Conservation (phyloP, 495 filamentous ascomycete species). For the Penicillium coffeae region DNA sequence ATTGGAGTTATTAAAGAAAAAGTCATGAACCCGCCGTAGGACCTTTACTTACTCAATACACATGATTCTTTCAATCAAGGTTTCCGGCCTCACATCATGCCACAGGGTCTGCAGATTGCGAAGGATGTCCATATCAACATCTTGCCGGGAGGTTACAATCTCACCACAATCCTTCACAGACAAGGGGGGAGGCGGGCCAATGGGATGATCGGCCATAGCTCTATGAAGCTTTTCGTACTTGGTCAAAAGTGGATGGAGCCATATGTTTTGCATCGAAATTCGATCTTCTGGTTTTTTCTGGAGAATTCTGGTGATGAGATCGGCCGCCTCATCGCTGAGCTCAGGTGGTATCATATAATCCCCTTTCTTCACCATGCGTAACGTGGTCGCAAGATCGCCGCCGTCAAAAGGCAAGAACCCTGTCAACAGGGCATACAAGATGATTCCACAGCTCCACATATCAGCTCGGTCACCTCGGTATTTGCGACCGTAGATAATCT, state of each 20-base stretch:
- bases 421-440: conserved; percentile 78
- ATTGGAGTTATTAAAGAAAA: conserved; percentile 3
- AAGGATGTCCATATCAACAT: conserved; percentile 75
- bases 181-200: conserved; percentile 52
- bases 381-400: conserved; percentile 51
- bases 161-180: conserved; percentile 51
- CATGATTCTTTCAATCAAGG: conserved; percentile 61
- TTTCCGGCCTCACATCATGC: conserved; percentile 73
- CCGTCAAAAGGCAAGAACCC: conserved; percentile 82
- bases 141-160: conserved; percentile 44
- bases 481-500: conserved; percentile 64
- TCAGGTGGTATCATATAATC: conserved; percentile 66
- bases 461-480: conserved; percentile 86
- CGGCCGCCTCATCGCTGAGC: conserved; percentile 66
- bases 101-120: conserved; percentile 82
- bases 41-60: conserved; percentile 59
- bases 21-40: not conserved
- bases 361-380: conserved; percentile 64
- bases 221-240: conserved; percentile 70
- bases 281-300: conserved; percentile 68
- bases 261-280: conserved; percentile 74
- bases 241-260: conserved; percentile 74
- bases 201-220: conserved; percentile 43
- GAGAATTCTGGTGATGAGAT: conserved; percentile 74
- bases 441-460: conserved; percentile 92